phyloP scores from a whole-genome alignment of 768 basidiomycete genomes.

The Xerocomellus chrysenteron region DNA sequence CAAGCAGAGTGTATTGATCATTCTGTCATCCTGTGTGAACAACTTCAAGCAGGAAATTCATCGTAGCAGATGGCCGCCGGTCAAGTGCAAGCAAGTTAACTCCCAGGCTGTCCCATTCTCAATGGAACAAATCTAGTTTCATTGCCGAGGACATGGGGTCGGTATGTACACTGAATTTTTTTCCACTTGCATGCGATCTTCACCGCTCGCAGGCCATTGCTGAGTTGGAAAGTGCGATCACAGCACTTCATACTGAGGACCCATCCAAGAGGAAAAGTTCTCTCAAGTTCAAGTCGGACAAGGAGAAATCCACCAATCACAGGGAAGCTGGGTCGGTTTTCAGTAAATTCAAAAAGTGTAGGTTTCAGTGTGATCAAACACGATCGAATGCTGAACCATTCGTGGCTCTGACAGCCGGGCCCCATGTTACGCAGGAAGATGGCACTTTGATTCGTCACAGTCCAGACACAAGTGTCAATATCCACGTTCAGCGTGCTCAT shows the following conservation, averaged over 20 bases:
- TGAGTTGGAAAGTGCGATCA: conserved; percentile 56
- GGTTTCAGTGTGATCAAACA: conserved; percentile 14
- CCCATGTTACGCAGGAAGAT: conserved; percentile 28
- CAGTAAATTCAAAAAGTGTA: conserved; percentile 63
- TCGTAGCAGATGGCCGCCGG: conserved; percentile 39
- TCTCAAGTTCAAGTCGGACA: conserved; percentile 41
- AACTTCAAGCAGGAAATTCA: conserved; percentile 52
- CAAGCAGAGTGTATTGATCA: conserved; percentile 27
- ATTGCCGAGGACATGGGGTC: conserved; percentile 66
- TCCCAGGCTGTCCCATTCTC: conserved; percentile 43
- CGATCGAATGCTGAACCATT: background rate
- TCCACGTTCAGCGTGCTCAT: conserved; percentile 44
- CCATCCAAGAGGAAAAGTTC: conserved; percentile 37
- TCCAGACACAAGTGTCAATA: conserved; percentile 17
- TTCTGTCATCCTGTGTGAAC: conserved; percentile 18
- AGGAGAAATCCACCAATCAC: conserved; percentile 40
- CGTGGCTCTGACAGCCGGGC: conserved; percentile 16
- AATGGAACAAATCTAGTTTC: conserved; percentile 47
- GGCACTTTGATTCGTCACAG: conserved; percentile 18
- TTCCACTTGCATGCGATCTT: conserved; percentile 3
- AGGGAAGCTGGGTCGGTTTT: conserved; percentile 42
- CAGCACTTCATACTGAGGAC: conserved; percentile 41
- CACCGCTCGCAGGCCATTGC: conserved; percentile 47
- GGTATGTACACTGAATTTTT: conserved; percentile 39
- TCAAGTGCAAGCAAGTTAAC: conserved; percentile 36